phyloP scores from a whole-genome alignment of 83 land plant species.

The Picea mariana region DNA sequence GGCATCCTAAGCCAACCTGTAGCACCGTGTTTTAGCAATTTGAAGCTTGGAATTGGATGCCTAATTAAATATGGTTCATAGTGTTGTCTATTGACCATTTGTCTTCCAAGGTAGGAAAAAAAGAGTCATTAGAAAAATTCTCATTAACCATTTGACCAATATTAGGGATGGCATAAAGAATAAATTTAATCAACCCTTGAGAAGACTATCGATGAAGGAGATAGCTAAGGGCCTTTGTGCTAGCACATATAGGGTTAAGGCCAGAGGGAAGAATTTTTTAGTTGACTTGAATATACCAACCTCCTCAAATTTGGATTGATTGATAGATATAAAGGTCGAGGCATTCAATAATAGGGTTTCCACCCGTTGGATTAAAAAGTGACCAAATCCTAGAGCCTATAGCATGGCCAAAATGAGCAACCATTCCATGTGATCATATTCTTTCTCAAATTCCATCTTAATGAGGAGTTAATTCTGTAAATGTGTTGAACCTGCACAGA shows the following conservation, averaged over 20 bases:
- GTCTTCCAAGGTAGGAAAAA: not conserved
- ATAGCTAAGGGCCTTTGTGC: not conserved
- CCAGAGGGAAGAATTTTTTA: not conserved
- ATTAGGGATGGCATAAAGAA: not conserved
- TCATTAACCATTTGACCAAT: not conserved
- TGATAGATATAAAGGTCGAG: not conserved
- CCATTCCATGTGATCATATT: not conserved
- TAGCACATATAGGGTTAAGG: not conserved
- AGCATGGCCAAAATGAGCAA: not conserved
- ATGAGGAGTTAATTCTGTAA: not conserved
- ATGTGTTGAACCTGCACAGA: too few species aligned
- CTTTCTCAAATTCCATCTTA: not conserved
- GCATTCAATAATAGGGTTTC: not conserved
- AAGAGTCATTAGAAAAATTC: not conserved
- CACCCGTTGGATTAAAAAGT: not conserved
- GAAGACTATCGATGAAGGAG: not conserved
- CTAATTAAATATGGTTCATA: too few species aligned
- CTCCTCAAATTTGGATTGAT: not conserved
- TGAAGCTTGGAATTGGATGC: too few species aligned
- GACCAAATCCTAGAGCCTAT: not conserved
- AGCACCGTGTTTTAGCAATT: too few species aligned
- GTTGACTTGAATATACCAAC: not conserved
- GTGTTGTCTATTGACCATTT: too few species aligned
- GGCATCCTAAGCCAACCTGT: too few species aligned
- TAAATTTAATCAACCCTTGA: not conserved